Conservation (phyloP, 2,329 filamentous ascomycete species). For the Nigrospora osmanthi region DNA sequence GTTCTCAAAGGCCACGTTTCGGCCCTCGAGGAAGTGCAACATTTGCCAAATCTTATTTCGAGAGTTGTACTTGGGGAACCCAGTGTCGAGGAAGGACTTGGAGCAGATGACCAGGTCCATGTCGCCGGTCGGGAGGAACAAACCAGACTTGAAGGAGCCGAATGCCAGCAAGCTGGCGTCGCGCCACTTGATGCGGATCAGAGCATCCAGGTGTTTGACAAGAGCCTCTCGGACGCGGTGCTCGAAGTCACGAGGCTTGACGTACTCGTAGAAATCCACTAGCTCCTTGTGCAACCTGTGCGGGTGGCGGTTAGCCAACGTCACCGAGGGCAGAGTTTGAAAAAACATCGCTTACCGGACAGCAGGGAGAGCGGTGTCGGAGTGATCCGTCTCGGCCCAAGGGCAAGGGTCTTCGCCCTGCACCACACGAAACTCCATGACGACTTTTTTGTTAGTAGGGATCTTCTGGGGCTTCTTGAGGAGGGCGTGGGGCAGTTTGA, state of each 20-base stretch:
- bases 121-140: slow-evolving; percentile 67
- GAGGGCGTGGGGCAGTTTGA: slow-evolving; percentile 49
- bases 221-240: slow-evolving; percentile 65
- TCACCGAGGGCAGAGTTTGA: not conserved
- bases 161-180: slow-evolving; percentile 66
- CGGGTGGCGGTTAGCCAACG: slow-evolving; percentile 3
- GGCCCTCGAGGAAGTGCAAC: slow-evolving; percentile 45
- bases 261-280: slow-evolving; percentile 78
- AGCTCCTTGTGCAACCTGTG: slow-evolving; percentile 81
- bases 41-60: slow-evolving; percentile 56
- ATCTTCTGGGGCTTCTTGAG: slow-evolving; percentile 44
- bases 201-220: slow-evolving; percentile 57
- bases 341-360: slow-evolving; percentile 42
- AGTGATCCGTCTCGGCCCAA: slow-evolving; percentile 54
- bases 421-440: slow-evolving; percentile 43
- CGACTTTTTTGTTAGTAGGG: slow-evolving; percentile 39
- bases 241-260: slow-evolving; percentile 72
- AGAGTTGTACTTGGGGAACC: slow-evolving; percentile 37
- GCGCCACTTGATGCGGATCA: slow-evolving; percentile 48
- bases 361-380: slow-evolving; percentile 41
- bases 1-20: slow-evolving; percentile 47
- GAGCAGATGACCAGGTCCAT: slow-evolving; percentile 86
- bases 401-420: slow-evolving; percentile 42
- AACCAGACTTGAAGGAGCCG: slow-evolving; percentile 86
- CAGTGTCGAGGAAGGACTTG: slow-evolving; percentile 45